Evolutionary conservation across 768 basidiomycete species (phyloP), one percentile per base, ranked within the genome.

Genomic region (Trametes gibbosa): DNA sequence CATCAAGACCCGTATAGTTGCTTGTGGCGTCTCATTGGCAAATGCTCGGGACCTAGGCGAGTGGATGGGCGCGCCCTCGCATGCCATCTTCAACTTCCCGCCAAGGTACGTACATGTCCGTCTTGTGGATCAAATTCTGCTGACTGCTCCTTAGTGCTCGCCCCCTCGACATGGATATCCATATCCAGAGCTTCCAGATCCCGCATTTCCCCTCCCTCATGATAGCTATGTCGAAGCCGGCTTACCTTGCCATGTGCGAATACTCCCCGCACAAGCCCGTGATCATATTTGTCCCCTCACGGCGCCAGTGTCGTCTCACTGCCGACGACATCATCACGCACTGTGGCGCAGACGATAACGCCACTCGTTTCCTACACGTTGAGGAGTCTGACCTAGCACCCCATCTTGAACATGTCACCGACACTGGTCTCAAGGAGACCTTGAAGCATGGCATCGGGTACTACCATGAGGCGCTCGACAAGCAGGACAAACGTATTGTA

Each of bases 121-220:
- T 34, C 16, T 35, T 14, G 41, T 39, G 42, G 25, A 16, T 10
- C 27, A 41, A 23, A 23, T 49, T 39, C 23, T 42, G 32, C 34
- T 46, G 25, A 57, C 24, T 40, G 21, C 16, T 16, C 73, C 0
- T 24, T 51, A 93, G 93, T 65, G 94, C 95, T 16, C 92, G 96
- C n/a, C 95, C 96, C 2, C 76, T 98, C 12, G 95, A 97, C 63
- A 90, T 99, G 86, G 94, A 98, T 58, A 95, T 99, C 48, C 95
- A 98, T 69, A 76, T 99, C 8, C 97, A 99, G 68, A 94, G 91
- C 41, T 99, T 97, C 78, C 84, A 84, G 25, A 92, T 95, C 46
- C 92, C 95, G n/a, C 97, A 98, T 69, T 97, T 96, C 84, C 95
- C 97, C 0, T 97, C 95, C 0, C 78, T 99, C 41, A 98, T 99